Evolutionary conservation across 805 yeast species (phyloP).

Genomic region (Yamadazyma akitaensis): DNA sequence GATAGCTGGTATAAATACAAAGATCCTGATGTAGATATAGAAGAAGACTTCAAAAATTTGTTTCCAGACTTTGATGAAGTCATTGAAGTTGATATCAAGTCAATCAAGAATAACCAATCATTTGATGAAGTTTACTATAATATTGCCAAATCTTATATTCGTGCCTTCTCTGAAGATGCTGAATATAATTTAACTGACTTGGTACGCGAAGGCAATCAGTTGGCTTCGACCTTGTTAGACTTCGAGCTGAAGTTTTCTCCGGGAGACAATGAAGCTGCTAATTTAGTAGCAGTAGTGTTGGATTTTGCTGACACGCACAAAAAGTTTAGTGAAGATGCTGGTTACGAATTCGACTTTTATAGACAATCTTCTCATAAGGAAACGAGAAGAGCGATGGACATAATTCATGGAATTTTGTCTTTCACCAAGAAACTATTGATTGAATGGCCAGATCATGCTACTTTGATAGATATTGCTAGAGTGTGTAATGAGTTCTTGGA

Average conservation of each 20-base stretch:
- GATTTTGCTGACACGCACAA: conserved; percentile 15
- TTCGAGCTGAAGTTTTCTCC: conserved; percentile 8
- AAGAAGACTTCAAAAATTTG: conserved; percentile 71
- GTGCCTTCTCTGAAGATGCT: conserved; percentile 31
- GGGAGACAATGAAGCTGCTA: conserved; percentile 7
- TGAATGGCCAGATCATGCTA: conserved; percentile 96
- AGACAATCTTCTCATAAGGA: conserved; percentile 58
- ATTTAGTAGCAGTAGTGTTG: conserved; percentile 1
- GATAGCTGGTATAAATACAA: conserved; percentile 63
- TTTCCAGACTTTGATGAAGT: conserved; percentile 87
- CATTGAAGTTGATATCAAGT: conserved; percentile 20
- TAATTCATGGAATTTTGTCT: conserved; percentile 32
- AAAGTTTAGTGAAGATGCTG: conserved; percentile 8
- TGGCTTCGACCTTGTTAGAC: conserved; percentile 7
- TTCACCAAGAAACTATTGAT: conserved; percentile 44
- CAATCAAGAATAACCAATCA: conserved; percentile 19
- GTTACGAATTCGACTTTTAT: conserved; percentile 51
- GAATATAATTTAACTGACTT: conserved; percentile 21
- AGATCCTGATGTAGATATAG: conserved; percentile 64
- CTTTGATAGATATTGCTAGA: conserved; percentile 63
- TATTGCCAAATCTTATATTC: conserved; percentile 49
- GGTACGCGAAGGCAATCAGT: conserved; percentile 37
- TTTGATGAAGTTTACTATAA: conserved; percentile 46
- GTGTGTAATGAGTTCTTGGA: conserved; percentile 63
- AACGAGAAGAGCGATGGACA: conserved; percentile 52